phyloP scores from a whole-genome alignment of 768 basidiomycete genomes.

The Lactarius deliciosus region DNA sequence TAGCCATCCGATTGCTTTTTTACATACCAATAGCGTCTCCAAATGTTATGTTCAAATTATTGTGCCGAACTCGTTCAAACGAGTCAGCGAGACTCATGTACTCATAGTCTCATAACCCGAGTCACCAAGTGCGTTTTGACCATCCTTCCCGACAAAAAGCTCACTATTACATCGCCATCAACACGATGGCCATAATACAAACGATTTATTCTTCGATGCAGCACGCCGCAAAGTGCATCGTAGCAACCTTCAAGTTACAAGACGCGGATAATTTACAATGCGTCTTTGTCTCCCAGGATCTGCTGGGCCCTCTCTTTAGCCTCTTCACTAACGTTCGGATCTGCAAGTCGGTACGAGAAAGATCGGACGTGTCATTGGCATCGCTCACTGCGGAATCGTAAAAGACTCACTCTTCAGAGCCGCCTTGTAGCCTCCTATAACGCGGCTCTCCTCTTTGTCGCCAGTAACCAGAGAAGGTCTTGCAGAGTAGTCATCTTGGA shows the following conservation, averaged over 20 bases:
- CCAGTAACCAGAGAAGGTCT: neutral
- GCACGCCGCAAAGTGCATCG: neutral
- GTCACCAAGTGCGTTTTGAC: no score
- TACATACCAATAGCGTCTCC: no score
- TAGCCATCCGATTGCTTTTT: no score
- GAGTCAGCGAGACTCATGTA: no score
- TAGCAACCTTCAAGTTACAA: no score
- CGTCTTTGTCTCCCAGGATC: conserved; percentile 31
- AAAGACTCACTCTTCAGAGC: conserved; percentile 32
- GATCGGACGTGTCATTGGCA: neutral
- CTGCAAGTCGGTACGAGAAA: conserved; percentile 18
- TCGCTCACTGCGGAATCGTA: no score
- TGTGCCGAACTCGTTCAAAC: no score
- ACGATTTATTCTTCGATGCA: neutral
- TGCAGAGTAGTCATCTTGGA: conserved; percentile 10
- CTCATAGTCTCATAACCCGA: no score
- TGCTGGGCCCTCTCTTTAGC: conserved; percentile 34
- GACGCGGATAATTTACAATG: conserved; percentile 18
- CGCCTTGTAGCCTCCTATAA: conserved; percentile 35
- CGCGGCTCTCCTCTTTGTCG: conserved; percentile 31
- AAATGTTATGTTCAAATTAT: no score
- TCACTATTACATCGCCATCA: neutral
- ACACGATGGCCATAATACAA: neutral
- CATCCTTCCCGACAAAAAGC: no score
- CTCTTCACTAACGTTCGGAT: conserved; percentile 34